Conservation (phyloP, 2,329 filamentous ascomycete genomes). For the Fusarium tanahbumbuense region DNA sequence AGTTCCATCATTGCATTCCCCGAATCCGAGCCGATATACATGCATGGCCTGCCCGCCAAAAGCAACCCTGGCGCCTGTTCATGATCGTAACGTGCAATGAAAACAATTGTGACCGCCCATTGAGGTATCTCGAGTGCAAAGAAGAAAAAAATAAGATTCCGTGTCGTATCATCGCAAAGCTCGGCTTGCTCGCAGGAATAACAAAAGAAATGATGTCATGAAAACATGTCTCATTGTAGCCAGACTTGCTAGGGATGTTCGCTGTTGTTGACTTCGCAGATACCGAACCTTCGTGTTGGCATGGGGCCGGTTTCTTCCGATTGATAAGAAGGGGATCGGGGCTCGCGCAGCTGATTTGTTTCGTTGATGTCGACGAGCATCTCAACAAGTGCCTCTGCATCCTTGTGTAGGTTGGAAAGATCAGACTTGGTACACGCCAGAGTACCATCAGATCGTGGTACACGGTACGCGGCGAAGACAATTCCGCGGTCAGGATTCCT, state of each 20-base stretch:
- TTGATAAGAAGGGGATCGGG: slow-evolving; percentile 41
- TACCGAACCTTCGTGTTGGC: slow-evolving; percentile 44
- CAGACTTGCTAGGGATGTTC: not conserved
- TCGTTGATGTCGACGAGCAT: slow-evolving; percentile 64
- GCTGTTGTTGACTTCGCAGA: not conserved
- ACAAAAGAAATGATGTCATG: slow-evolving; percentile 20
- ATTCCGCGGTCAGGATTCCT: slow-evolving; percentile 61
- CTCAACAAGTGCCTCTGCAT: slow-evolving; percentile 65
- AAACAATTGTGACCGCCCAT: slow-evolving; percentile 39
- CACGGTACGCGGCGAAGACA: slow-evolving; percentile 67
- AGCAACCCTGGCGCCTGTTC: slow-evolving; percentile 43
- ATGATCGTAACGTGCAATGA: slow-evolving; percentile 44
- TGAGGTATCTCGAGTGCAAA: slow-evolving; percentile 48
- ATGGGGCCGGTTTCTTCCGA: slow-evolving; percentile 56
- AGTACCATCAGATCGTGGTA: slow-evolving; percentile 55
- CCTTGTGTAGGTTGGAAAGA: slow-evolving; percentile 59
- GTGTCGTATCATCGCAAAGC: slow-evolving; percentile 8
- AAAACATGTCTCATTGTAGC: slow-evolving; percentile 19
- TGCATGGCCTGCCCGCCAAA: slow-evolving; percentile 18
- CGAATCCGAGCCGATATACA: slow-evolving; percentile 12
- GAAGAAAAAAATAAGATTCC: slow-evolving; percentile 26
- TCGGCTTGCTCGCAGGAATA: slow-evolving; percentile 7
- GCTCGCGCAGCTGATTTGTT: slow-evolving; percentile 51
- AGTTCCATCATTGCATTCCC: slow-evolving; percentile 26
- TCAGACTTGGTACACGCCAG: slow-evolving; percentile 53